Evolutionary conservation across 1,139 yeast species (phyloP), one percentile per base, ranked within the genome.

Genomic region (Tardiomyces digboiensis): DNA sequence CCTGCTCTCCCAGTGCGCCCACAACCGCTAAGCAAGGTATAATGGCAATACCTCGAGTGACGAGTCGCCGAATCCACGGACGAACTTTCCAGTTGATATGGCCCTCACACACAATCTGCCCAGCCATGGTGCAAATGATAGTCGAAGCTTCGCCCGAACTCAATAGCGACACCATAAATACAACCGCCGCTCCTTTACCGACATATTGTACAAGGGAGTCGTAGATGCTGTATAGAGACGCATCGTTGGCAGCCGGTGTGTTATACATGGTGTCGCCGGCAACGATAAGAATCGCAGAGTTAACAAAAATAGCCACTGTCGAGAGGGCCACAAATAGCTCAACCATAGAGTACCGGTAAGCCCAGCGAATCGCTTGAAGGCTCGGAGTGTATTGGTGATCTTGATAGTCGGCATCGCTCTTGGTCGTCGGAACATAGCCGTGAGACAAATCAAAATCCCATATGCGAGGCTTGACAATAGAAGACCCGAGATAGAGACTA

Each of bases 61-160:
- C 70, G 3, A 85, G 58, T 54, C 94, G 70, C 59, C 94, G 72
- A 41, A 80, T 58, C 94, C 94, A 85, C 6, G 95, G 94, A 52
- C 67, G 71, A 40, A 82, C 59, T 16, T 75, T 75, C 93, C 94
- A 84, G 48, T 78, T 75, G 39, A 85, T 72, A 57, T 83, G 87
- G 1, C 95, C 94, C 60, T 85, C 94, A 52, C 85, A 74, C 3
- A 85, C 88, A 54, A 85, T 81, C 60, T 85, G 94, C 7, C 94
- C 94, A 0, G 93, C 86, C 64, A 85, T 81, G 0, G 95, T 85
- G 59, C 94, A 85, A 1, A 85, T 89, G 47, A 85, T 80, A 41
- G 93, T 93, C 0, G 95, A 89, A 49, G 86, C 78, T 56, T 82
- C 86, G 8, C 94, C 95, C 47, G 86, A 78, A 52, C 80, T 74